These are phyloP conservation scores for Gastrolobium villosum DNA, from an alignment of 306 rosid species.

Conservation along the genomic window DNA sequence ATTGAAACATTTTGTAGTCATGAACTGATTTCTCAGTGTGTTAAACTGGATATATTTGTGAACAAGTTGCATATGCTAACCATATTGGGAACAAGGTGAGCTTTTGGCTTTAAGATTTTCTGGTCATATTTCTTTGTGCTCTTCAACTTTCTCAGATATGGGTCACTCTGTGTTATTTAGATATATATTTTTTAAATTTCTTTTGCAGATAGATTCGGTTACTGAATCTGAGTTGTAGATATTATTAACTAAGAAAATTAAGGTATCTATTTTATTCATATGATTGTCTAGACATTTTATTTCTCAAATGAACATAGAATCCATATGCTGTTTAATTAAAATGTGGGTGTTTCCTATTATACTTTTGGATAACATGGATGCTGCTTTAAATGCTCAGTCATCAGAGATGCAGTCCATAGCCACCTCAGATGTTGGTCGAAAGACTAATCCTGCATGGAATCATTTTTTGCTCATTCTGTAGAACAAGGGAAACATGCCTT, in stretches of 20 bases:
- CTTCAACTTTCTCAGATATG: background rate
- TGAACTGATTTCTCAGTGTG: constrained; percentile 52
- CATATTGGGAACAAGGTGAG: constrained; percentile 68
- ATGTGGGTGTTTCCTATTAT: background rate
- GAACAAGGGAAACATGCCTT: constrained; percentile 3
- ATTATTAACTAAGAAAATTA: too few relatives aligned
- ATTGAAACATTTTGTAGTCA: too few relatives aligned
- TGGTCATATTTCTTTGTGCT: background rate
- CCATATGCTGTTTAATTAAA: background rate
- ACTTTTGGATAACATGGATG: background rate
- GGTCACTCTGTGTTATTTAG: background rate
- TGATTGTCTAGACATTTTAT: background rate
- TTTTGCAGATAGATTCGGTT: too few relatives aligned
- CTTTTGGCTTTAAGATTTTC: constrained; percentile 3
- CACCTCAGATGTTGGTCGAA: background rate
- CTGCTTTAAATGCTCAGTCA: background rate
- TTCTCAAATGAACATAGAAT: background rate
- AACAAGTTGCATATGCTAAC: constrained; percentile 77
- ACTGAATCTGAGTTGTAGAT: too few relatives aligned
- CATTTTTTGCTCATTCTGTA: constrained; percentile 11
- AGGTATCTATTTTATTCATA: background rate
- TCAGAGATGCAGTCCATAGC: background rate
- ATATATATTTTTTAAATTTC: too few relatives aligned
- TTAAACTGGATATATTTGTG: constrained; percentile 76
- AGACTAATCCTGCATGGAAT: background rate